Conservation (phyloP, 2,329 filamentous ascomycete genomes). For the Byssothecium circinans region DNA sequence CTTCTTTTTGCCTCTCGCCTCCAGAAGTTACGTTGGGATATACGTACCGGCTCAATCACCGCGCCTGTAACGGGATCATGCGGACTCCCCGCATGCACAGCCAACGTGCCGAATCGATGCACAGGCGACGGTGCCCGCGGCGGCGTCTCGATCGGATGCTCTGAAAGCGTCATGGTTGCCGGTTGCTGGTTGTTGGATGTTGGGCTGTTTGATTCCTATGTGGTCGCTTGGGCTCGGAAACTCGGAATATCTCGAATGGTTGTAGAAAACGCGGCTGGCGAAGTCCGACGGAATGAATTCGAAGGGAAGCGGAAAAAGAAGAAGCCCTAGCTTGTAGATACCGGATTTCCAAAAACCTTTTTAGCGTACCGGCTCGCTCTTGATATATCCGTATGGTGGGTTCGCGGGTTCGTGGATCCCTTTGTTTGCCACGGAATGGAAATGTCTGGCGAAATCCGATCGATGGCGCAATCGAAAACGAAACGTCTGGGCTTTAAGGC, state of each 20-base stretch:
- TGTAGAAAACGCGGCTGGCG: no score
- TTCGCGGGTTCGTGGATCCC: no score
- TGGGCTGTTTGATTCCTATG: no score
- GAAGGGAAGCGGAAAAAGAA: neutral
- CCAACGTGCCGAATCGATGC: conserved; percentile 86
- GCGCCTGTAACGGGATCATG: conserved; percentile 91
- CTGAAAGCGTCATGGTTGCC: conserved; percentile 42
- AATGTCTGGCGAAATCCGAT: neutral
- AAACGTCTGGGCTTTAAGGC: no score
- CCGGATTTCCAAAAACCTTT: neutral
- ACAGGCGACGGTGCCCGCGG: conserved; percentile 72
- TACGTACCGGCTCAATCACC: conserved; percentile 78
- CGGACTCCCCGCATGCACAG: conserved; percentile 89
- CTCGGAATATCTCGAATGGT: no score
- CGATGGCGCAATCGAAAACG: conserved; percentile 14
- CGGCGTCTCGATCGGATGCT: conserved; percentile 69
- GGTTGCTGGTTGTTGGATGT: no score
- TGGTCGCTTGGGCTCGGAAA: no score
- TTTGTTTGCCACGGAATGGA: no score
- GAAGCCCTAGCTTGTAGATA: neutral
- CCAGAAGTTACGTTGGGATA: no score
- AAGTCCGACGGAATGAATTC: no score
- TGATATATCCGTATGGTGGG: no score
- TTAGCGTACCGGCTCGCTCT: neutral
- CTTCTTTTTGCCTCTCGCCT: no score